phyloP scores from a whole-genome alignment of 495 filamentous ascomycete genomes.

The Penicillium herquei region DNA sequence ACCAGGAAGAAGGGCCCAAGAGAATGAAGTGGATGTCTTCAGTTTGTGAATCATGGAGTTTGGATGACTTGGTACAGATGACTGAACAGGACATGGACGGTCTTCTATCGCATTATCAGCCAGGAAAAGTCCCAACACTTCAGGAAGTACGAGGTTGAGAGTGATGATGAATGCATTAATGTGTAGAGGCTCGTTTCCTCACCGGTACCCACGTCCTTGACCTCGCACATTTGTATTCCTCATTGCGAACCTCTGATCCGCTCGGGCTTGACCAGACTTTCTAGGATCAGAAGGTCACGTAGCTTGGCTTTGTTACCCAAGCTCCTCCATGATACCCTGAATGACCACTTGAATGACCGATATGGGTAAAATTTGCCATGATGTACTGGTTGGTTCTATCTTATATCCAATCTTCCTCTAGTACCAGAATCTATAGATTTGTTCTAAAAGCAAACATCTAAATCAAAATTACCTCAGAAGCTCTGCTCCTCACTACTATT shows the following conservation, averaged over 20 bases:
- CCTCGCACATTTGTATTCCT: not conserved
- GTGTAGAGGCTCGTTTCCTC: not conserved
- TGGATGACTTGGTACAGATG: conserved; percentile 85
- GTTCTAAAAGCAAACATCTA: too few relatives aligned
- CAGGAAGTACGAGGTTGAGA: conserved; percentile 32
- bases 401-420: not conserved
- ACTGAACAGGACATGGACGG: conserved; percentile 79
- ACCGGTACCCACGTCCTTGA: not conserved
- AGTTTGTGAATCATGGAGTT: conserved; percentile 82
- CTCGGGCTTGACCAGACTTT: too few relatives aligned
- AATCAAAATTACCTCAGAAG: too few relatives aligned
- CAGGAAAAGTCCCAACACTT: conserved; percentile 42
- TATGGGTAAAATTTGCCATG: not conserved
- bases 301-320: not conserved
- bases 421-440: too few relatives aligned
- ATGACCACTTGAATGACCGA: too few relatives aligned
- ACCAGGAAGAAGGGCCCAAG: conserved; percentile 71
- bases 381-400: not conserved
- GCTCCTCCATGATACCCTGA: not conserved
- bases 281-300: too few relatives aligned
- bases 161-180: not conserved
- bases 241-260: not conserved
- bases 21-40: conserved; percentile 95
- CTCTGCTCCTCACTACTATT: too few relatives aligned
- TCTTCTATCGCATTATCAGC: conserved; percentile 67